These are phyloP conservation scores for Protomyces inundatus DNA, from an alignment of 1,139 yeast genomes.

Conservation along the genomic window DNA sequence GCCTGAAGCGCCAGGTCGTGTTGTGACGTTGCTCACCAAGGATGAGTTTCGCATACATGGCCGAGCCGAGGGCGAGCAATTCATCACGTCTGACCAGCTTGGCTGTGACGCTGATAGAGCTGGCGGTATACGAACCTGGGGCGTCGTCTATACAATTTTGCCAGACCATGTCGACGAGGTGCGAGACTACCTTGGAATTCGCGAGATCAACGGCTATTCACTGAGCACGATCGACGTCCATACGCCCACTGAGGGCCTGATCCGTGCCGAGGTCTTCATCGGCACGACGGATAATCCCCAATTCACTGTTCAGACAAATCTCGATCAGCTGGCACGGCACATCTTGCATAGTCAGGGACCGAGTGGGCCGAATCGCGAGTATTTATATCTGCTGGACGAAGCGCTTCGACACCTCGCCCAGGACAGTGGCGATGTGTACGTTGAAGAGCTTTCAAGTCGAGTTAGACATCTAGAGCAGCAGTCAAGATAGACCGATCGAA, in stretches of 20 bases:
- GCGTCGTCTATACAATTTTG: slow-evolving; percentile 78
- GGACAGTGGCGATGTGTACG: slow-evolving; percentile 40
- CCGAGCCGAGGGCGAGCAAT: slow-evolving; percentile 9
- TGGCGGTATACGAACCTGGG: slow-evolving; percentile 50
- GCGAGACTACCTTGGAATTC: slow-evolving; percentile 60
- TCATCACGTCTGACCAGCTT: slow-evolving; percentile 31
- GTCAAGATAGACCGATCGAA: no score
- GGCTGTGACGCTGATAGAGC: slow-evolving; percentile 38
- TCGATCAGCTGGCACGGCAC: slow-evolving; percentile 54
- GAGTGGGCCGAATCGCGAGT: slow-evolving; percentile 74
- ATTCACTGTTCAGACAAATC: slow-evolving; percentile 53
- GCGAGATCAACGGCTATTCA: slow-evolving; percentile 88
- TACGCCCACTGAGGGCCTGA: slow-evolving; percentile 43
- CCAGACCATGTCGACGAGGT: slow-evolving; percentile 59
- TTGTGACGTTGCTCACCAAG: slow-evolving; percentile 64
- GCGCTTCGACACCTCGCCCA: slow-evolving; percentile 52
- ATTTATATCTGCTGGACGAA: slow-evolving; percentile 51
- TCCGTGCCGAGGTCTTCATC: slow-evolving; percentile 68
- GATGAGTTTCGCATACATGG: slow-evolving; percentile 44
- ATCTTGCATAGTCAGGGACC: slow-evolving; percentile 63
- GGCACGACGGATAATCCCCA: slow-evolving; percentile 78
- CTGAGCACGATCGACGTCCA: slow-evolving; percentile 64
- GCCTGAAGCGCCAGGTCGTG: slow-evolving; percentile 77
- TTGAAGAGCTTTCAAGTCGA: slow-evolving; percentile 27
- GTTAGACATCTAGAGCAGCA: background rate